These are phyloP conservation scores for Tulasnella sp. DNA, from an alignment of 768 basidiomycete genomes.

Conservation along the genomic window DNA sequence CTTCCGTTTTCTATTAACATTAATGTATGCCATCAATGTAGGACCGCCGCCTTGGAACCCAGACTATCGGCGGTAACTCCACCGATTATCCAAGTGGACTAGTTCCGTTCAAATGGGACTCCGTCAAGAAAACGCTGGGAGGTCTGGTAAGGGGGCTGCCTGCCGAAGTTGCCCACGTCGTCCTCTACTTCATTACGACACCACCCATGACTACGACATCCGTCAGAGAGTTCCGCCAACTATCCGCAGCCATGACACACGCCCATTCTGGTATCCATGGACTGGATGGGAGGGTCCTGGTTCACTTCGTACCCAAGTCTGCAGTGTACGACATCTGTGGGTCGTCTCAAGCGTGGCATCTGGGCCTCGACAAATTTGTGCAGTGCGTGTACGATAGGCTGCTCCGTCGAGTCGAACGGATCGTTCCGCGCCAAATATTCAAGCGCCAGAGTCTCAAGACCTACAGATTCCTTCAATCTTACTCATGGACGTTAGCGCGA, in stretches of 20 bases:
- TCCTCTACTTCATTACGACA: slow-evolving; percentile 64
- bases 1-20: slow-evolving; percentile 7
- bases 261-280: slow-evolving; percentile 29
- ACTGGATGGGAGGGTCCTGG: slow-evolving; percentile 39
- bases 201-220: slow-evolving; percentile 43
- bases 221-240: slow-evolving; percentile 57
- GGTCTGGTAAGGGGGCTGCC: slow-evolving; percentile 20
- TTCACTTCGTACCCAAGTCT: slow-evolving; percentile 67
- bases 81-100: slow-evolving; percentile 45
- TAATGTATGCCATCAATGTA: slow-evolving; percentile 23
- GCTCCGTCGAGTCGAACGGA: slow-evolving; percentile 44
- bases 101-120: slow-evolving; percentile 53
- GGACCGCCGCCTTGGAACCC: slow-evolving; percentile 51
- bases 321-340: slow-evolving; percentile 41
- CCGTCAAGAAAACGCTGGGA: slow-evolving; percentile 60
- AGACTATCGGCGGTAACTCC: slow-evolving; percentile 41
- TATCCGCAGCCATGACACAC: slow-evolving; percentile 48
- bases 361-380: slow-evolving; percentile 42
- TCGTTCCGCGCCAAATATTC: slow-evolving; percentile 44
- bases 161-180: slow-evolving; percentile 29
- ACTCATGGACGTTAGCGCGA: slow-evolving; percentile 53
- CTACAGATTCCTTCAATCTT: slow-evolving; percentile 48
- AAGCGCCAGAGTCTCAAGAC: slow-evolving; percentile 32
- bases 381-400: slow-evolving; percentile 65
- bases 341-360: slow-evolving; percentile 33